These are phyloP conservation scores for Triglochin maritima DNA, from an alignment of 106 monocot species.

Conservation along the genomic window DNA sequence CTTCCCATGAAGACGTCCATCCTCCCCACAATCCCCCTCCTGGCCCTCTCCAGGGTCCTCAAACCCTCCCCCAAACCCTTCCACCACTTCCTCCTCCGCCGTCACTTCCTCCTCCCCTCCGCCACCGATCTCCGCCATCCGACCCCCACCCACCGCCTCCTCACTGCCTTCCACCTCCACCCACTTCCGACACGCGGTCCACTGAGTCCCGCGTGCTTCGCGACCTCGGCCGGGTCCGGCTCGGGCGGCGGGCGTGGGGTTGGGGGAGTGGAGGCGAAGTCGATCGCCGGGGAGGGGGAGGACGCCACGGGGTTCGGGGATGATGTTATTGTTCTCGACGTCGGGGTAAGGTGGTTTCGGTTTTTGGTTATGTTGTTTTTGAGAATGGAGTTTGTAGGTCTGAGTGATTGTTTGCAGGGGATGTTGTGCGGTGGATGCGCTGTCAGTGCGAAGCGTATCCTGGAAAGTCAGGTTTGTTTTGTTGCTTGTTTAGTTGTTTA, in stretches of 20 bases:
- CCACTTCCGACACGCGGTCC: background rate
- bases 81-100: background rate
- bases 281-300: constrained; percentile 20
- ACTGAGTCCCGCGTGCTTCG: constrained; percentile 19
- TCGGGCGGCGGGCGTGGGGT: constrained; percentile 21
- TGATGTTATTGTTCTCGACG: constrained; percentile 84
- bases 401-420: constrained; percentile 36
- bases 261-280: constrained; percentile 13
- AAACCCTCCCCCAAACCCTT: constrained; percentile 16
- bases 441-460: constrained; percentile 83
- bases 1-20: constrained; percentile 21
- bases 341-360: constrained; percentile 46
- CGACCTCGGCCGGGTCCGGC: constrained; percentile 23
- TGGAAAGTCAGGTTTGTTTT: constrained; percentile 68
- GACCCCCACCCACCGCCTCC: constrained; percentile 16
- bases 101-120: constrained; percentile 1
- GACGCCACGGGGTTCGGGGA: constrained; percentile 27
- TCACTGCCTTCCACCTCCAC: constrained; percentile 20
- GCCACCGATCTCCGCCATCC: constrained; percentile 2
- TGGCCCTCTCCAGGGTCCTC: constrained; percentile 51
- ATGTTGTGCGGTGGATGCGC: constrained; percentile 99
- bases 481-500: background rate
- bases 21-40: constrained; percentile 34
- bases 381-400: background rate
- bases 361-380: background rate